phyloP scores from a whole-genome alignment of 2,329 filamentous ascomycete species.

The Diaporthe eres region DNA sequence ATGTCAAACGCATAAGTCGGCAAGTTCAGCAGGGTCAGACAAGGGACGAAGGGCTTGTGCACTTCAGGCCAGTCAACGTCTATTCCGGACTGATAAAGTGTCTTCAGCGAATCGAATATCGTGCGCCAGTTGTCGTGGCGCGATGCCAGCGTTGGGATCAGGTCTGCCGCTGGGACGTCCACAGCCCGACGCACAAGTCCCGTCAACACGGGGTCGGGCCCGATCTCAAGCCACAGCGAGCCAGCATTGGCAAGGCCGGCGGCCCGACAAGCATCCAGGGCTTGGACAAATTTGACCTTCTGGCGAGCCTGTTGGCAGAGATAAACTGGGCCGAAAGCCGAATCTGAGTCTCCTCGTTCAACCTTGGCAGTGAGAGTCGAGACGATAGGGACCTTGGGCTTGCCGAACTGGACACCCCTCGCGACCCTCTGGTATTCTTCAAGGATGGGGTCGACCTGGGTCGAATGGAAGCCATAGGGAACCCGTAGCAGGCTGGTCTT shows the following conservation, averaged over 20 bases:
- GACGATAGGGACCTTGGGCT: background rate
- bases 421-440: constrained; percentile 61
- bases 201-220: background rate
- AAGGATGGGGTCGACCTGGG: constrained; percentile 67
- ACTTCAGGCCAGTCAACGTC: constrained; percentile 25
- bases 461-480: constrained; percentile 67
- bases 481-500: constrained; percentile 63
- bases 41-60: constrained; percentile 33
- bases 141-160: background rate
- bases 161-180: background rate
- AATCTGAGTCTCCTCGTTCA: constrained; percentile 51
- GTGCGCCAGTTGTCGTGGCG: constrained; percentile 5
- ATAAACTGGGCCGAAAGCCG: constrained; percentile 53
- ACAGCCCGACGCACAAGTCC: constrained; percentile 42
- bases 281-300: constrained; percentile 54
- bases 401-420: background rate
- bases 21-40: constrained; percentile 51
- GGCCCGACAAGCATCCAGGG: constrained; percentile 59
- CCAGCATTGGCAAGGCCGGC: constrained; percentile 56
- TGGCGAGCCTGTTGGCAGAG: constrained; percentile 58
- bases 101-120: background rate
- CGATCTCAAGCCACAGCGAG: constrained; percentile 13
- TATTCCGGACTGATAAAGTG: background rate
- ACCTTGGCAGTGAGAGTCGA: constrained; percentile 50
- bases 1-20: constrained; percentile 56